Evolutionary conservation across 306 rosid genomes (phyloP), one percentile per base, ranked within the genome.

Genomic region (Acmispon strigosus): DNA sequence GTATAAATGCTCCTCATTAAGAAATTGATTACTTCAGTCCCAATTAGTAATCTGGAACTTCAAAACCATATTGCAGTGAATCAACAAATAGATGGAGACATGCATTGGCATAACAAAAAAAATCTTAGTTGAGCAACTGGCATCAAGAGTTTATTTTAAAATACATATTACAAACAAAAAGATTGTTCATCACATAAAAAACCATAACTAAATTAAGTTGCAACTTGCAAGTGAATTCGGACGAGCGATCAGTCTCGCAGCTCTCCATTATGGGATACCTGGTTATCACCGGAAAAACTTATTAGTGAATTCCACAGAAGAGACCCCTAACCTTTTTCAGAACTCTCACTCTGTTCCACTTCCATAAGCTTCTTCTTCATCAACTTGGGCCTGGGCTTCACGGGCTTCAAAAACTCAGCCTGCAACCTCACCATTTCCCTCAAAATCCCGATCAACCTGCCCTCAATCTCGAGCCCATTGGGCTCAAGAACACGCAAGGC

Each of bases 341-440:
- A 76, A 66, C 9, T 8, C 36, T 77, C 70, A 43, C 10, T 32
- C 63, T 76, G 61, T 29, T 60, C 66, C 52, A 64, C 74, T 17
- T 22, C 73, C 62, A 72, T 81, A 10, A 10, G 57, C 37, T 61
- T 61, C n/a, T 69, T 83, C 84, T 87, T 93, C 63, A 65, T 27
- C 86, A 87, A 63, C 61, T 84, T 93, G 6, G 92, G 89, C 79
- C 92, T 85, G 6, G 86, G 74, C 51, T 85, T 88, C n/a, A 75
- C 19, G 22, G 92, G 92, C 83, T 83, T 93, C 67, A 93, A 51
- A 74, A 70, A 88, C 7, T 78, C 45, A 66, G 92, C 89, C 78
- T 88, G 97, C 12, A 86, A 76, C 66, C 76, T 79, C 53, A 90
- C 97, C 96, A 85, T 81, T 32, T 93, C 96, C 81, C 80, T 81